These are phyloP conservation scores for Verticillium isaacii DNA, from an alignment of 2,329 filamentous ascomycete genomes.

Conservation along the genomic window DNA sequence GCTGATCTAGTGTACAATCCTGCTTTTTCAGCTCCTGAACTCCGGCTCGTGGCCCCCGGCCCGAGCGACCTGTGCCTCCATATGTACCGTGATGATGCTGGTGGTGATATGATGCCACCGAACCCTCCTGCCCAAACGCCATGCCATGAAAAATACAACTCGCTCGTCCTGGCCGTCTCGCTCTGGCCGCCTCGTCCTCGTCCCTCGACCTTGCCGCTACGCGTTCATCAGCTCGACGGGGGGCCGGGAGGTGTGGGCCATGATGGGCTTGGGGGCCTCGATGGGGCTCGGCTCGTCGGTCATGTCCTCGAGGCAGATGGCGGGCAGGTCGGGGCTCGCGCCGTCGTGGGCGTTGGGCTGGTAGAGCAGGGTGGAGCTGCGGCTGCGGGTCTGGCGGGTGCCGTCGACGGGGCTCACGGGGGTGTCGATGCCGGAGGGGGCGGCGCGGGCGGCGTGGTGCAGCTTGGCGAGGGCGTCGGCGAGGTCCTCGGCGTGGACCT, in stretches of 20 bases:
- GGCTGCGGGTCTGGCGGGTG: slow-evolving; percentile 39
- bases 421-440: slow-evolving; percentile 18
- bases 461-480: slow-evolving; percentile 61
- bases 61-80: neutral
- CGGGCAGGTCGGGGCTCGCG: slow-evolving; percentile 52
- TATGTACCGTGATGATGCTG: neutral
- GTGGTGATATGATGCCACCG: neutral
- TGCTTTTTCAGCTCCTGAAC: neutral
- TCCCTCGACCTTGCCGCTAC: neutral
- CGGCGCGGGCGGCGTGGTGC: slow-evolving; percentile 35
- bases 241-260: slow-evolving; percentile 57
- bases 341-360: slow-evolving; percentile 50
- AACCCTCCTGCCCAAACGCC: slow-evolving; percentile 2
- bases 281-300: slow-evolving; percentile 50
- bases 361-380: slow-evolving; percentile 63
- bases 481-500: slow-evolving; percentile 64
- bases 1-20: neutral
- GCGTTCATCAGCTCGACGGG: slow-evolving; percentile 59
- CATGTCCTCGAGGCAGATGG: slow-evolving; percentile 64
- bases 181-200: too few relatives aligned
- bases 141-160: neutral
- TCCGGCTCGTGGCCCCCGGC: neutral
- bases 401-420: slow-evolving; percentile 38
- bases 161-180: neutral
- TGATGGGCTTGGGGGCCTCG: slow-evolving; percentile 39